Conservation (phyloP, 208 protist species). For the Wallacemonas sp. region DNA sequence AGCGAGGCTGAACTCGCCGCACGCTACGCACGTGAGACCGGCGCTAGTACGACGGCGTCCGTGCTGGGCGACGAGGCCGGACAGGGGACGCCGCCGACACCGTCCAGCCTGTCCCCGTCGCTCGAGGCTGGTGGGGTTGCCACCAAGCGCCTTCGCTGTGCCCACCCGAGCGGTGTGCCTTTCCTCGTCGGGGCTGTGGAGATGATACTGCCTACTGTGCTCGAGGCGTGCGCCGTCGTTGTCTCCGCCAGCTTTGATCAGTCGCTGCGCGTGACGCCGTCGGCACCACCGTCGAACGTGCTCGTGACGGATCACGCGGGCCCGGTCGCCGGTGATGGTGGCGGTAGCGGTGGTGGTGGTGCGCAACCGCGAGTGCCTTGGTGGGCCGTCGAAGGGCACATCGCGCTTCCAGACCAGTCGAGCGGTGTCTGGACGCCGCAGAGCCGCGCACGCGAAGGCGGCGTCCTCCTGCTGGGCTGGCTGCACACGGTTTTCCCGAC, state of each 20-base stretch:
- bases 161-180: background rate
- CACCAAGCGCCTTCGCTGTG: background rate
- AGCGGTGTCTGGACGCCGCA: no score
- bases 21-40: background rate
- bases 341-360: no score
- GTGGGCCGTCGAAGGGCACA: background rate
- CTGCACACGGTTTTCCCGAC: conserved; percentile 4
- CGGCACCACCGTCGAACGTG: background rate
- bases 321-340: no score
- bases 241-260: conserved; percentile 1
- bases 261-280: background rate
- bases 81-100: no score
- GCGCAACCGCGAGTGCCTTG: background rate
- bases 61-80: background rate
- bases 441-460: background rate
- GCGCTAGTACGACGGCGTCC: background rate
- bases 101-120: no score
- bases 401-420: background rate
- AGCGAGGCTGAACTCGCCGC: background rate
- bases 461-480: conserved; percentile 1
- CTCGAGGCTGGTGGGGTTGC: no score
- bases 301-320: conserved; percentile 14
- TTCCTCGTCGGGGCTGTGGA: background rate
- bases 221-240: conserved; percentile 8
- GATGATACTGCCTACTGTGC: background rate